Evolutionary conservation across 306 rosid species (phyloP).

Genomic region (Arachis hypogaea): DNA sequence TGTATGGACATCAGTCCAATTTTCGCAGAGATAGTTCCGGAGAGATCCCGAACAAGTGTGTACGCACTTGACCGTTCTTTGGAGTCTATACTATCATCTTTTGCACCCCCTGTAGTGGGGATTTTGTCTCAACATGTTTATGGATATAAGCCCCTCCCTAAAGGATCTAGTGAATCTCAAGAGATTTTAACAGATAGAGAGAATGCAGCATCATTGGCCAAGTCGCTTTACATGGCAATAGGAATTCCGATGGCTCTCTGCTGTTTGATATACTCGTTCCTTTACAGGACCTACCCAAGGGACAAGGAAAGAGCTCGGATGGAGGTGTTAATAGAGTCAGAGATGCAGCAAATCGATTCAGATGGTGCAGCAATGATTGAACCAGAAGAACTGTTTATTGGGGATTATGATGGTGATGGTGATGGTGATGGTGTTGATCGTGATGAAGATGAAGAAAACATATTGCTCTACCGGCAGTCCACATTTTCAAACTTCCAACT

Average conservation of each 20-base stretch:
- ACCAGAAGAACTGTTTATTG: conserved; percentile 47
- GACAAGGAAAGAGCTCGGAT: conserved; percentile 82
- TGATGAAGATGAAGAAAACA: conserved; percentile 55
- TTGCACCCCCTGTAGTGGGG: conserved; percentile 92
- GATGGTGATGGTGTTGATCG: conserved; percentile 50
- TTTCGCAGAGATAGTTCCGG: conserved; percentile 98
- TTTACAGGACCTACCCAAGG: conserved; percentile 78
- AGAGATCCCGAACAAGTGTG: conserved; percentile 81
- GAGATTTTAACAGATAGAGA: conserved; percentile 75
- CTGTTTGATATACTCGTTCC: conserved; percentile 80
- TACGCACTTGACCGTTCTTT: conserved; percentile 88
- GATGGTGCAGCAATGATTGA: conserved; percentile 29
- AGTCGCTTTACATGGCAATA: conserved; percentile 79
- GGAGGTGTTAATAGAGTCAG: conserved; percentile 64
- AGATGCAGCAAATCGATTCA: conserved; percentile 60
- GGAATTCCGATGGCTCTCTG: conserved; percentile 87
- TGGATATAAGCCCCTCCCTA: conserved; percentile 72
- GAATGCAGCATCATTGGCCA: conserved; percentile 83
- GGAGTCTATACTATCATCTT: conserved; percentile 84
- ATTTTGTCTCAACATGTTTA: conserved; percentile 80
- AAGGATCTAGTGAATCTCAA: conserved; percentile 55
- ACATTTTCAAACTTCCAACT: conserved; percentile 43
- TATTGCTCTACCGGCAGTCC: conserved; percentile 57
- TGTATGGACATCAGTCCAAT: conserved; percentile 71
- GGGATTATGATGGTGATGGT: conserved; percentile 57